phyloP scores from a whole-genome alignment of 805 yeast species.

The Nakazawaea ishiwadae region DNA sequence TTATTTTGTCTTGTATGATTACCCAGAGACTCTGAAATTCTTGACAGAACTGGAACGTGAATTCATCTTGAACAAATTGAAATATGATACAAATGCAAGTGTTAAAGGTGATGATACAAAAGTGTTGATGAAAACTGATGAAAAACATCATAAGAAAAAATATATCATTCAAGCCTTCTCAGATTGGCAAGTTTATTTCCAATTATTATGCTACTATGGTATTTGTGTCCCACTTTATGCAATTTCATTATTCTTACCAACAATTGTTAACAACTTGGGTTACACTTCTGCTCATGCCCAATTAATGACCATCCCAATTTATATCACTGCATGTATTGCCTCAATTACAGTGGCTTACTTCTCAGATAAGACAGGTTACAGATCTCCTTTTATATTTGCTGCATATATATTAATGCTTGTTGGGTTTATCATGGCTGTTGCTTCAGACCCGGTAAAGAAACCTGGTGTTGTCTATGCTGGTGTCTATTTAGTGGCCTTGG shows the following conservation, averaged over 20 bases:
- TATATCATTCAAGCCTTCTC: constrained; percentile 26
- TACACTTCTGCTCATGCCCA: constrained; percentile 29
- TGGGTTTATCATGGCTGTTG: constrained; percentile 29
- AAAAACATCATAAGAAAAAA: constrained; percentile 10
- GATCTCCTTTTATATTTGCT: constrained; percentile 27
- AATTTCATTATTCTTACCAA: constrained; percentile 35
- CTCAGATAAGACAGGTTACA: constrained; percentile 23
- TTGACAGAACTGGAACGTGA: constrained; percentile 32
- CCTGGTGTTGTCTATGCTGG: constrained; percentile 29
- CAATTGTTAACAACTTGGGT: constrained; percentile 31
- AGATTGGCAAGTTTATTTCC: constrained; percentile 34
- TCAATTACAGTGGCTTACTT: constrained; percentile 25
- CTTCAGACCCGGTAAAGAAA: constrained; percentile 19
- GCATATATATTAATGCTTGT: constrained; percentile 24
- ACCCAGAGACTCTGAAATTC: constrained; percentile 34
- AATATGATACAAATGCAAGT: constrained; percentile 7
- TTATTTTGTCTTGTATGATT: constrained; percentile 34
- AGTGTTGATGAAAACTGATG: constrained; percentile 6
- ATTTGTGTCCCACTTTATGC: constrained; percentile 34
- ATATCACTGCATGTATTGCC: constrained; percentile 25
- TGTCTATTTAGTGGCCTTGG: constrained; percentile 26
- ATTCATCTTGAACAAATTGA: constrained; percentile 20
- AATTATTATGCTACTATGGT: constrained; percentile 40
- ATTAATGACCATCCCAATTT: constrained; percentile 36
- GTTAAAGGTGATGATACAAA: too few relatives aligned